Evolutionary conservation across 2,329 filamentous ascomycete species (phyloP), one percentile per base, ranked within the genome.

Genomic region (Nemania serpens): DNA sequence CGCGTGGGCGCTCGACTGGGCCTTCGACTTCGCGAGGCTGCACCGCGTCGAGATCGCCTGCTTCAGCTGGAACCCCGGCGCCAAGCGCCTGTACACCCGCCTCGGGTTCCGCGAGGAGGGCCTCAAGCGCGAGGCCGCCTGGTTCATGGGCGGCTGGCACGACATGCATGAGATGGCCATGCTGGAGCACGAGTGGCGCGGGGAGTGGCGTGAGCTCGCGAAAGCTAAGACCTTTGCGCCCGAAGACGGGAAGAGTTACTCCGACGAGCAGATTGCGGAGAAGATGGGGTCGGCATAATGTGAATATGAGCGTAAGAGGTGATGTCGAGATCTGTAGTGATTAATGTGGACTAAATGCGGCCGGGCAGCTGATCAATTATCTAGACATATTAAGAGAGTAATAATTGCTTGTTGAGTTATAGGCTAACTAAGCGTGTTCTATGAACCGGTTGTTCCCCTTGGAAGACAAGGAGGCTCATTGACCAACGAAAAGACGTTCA

Each of bases 81-180:
- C 58, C 6, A 41, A 50, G 18, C 49, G 61, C 11, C 33, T 66
- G 15, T 66, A 64, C 12, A 18, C 13, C 7, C 20, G 39, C 2
- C 13, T 64, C 5, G 64, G 64, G 5, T 66, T 66, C 39, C 25
- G 12, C 13, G 34, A 52, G 17, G 64, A 66, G 41, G 64, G 62
- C 13, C 42, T 54, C 34, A 61, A 58, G 39, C 50, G 59, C 13
- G 62, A 66, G 36, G 46, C 46, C 3, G 5, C 62, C 18, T 66
- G 64, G 64, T 62, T 62, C 18, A 58, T 53, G 45, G 64, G 64
- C 3, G 42, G 11, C 4, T 66, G 62, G 62, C 62, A 58, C 34
- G 58, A 64, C 45, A 36, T 51, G 17, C 43, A 62, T 29, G 61
- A 66, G 36, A n/a, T 64, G 48, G 64, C 48, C 0, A 64, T 66